Percentiles rank a stretch among this genome's conserved stretches.
Conservation (phyloP, 495 filamentous ascomycete species). For the Lasiosphaeriaceae sp. region DNA sequence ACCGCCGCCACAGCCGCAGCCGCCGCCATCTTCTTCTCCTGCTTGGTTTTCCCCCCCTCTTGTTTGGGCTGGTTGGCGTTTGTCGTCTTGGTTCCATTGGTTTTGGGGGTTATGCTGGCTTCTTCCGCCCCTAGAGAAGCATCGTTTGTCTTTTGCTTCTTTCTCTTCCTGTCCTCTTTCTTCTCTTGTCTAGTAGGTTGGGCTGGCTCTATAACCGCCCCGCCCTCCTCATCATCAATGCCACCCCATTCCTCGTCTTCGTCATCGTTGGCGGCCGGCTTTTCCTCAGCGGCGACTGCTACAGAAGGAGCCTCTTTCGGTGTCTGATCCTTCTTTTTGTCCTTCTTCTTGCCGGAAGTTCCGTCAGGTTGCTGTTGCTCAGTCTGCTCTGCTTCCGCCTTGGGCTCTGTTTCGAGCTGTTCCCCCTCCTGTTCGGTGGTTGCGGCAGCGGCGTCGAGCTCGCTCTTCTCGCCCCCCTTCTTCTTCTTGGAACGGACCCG, state of each 20-base stretch:
- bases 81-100: not conserved
- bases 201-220: slow-evolving; percentile 5
- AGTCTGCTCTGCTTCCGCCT: slow-evolving; percentile 14
- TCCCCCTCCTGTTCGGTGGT: not conserved
- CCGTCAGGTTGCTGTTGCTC: too few species aligned
- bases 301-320: not conserved
- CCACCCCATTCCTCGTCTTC: slow-evolving; percentile 19
- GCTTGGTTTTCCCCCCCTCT: slow-evolving; percentile 6
- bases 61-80: slow-evolving; percentile 1
- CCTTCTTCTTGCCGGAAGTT: slow-evolving; percentile 42
- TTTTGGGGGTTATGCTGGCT: not conserved
- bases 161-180: slow-evolving; percentile 34
- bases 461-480: slow-evolving; percentile 6
- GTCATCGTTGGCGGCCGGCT: slow-evolving; percentile 2
- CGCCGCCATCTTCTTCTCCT: slow-evolving; percentile 6
- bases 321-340: slow-evolving; percentile 19
- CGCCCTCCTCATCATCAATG: slow-evolving; percentile 16
- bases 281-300: not conserved
- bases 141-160: slow-evolving; percentile 25
- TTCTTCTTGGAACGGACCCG: slow-evolving; percentile 7
- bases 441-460: not conserved
- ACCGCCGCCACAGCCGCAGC: not conserved
- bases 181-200: slow-evolving; percentile 21
- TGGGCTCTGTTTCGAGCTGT: not conserved
- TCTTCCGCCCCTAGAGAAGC: slow-evolving; percentile 11